Conservation (phyloP, 768 basidiomycete genomes). For the Floccularia luteovirens region DNA sequence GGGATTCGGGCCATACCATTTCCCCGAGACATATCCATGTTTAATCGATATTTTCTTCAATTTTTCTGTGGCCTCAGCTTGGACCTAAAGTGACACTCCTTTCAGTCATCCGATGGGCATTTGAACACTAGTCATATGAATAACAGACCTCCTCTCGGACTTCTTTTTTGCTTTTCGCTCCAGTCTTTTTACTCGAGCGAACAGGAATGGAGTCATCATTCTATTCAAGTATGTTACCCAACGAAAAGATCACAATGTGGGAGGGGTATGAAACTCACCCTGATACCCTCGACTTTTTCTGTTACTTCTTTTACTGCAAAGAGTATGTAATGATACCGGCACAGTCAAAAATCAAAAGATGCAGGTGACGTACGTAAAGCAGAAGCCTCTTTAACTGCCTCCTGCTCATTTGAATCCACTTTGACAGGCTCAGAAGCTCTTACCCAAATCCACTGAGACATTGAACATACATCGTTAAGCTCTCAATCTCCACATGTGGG, state of each 20-base stretch:
- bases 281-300: slow-evolving; percentile 49
- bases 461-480: neutral
- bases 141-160: slow-evolving; percentile 52
- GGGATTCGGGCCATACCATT: slow-evolving; percentile 43
- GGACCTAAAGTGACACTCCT: slow-evolving; percentile 46
- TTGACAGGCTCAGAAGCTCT: slow-evolving; percentile 14
- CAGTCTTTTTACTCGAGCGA: slow-evolving; percentile 66
- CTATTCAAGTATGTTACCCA: slow-evolving; percentile 19
- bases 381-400: slow-evolving; percentile 40
- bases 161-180: slow-evolving; percentile 69
- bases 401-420: slow-evolving; percentile 12
- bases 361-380: slow-evolving; percentile 27
- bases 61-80: slow-evolving; percentile 48
- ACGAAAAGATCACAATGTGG: neutral
- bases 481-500: neutral
- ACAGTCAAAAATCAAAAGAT: neutral
- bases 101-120: neutral
- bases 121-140: neutral
- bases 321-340: neutral
- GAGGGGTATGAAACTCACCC: slow-evolving; percentile 26
- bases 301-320: slow-evolving; percentile 49
- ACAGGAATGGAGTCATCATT: slow-evolving; percentile 59
- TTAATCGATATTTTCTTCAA: slow-evolving; percentile 53
- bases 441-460: slow-evolving; percentile 63
- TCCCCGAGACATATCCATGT: slow-evolving; percentile 49